These are phyloP conservation scores for Kwoniella europaea DNA, from an alignment of 768 basidiomycete genomes.

Conservation along the genomic window DNA sequence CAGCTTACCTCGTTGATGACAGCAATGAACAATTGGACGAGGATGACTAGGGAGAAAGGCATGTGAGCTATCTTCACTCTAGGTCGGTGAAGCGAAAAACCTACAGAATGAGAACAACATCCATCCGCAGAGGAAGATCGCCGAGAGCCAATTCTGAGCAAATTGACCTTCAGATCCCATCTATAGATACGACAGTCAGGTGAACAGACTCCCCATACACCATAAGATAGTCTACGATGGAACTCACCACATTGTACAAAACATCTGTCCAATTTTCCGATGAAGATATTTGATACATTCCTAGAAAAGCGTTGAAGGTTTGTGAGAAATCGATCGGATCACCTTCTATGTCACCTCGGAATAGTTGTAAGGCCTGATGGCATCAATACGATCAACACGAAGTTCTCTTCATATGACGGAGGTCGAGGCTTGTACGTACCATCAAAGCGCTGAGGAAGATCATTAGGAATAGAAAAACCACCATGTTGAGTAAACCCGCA, in stretches of 20 bases:
- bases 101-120: slow-evolving; percentile 84
- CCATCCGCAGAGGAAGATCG: slow-evolving; percentile 79
- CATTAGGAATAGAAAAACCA: slow-evolving; percentile 82
- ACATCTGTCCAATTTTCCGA: slow-evolving; percentile 77
- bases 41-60: slow-evolving; percentile 67
- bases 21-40: slow-evolving; percentile 94
- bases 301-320: slow-evolving; percentile 82
- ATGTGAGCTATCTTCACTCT: no score
- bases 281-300: slow-evolving; percentile 85
- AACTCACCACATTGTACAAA: slow-evolving; percentile 37
- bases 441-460: slow-evolving; percentile 85
- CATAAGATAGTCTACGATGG: no score
- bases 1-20: slow-evolving; percentile 77
- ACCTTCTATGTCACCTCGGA: slow-evolving; percentile 76
- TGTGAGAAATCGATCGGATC: slow-evolving; percentile 74
- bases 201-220: no score
- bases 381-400: not conserved
- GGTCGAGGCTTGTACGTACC: slow-evolving; percentile 46
- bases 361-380: slow-evolving; percentile 68
- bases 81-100: no score
- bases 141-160: slow-evolving; percentile 72
- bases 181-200: no score
- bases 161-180: slow-evolving; percentile 68
- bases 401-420: no score
- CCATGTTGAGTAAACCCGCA: slow-evolving; percentile 88